A percentile compares a stretch with the other conserved stretches of the same genome.
Evolutionary conservation across 129 eudicot genomes (phyloP).

Genomic region (Heracleum sosnowskyi): DNA sequence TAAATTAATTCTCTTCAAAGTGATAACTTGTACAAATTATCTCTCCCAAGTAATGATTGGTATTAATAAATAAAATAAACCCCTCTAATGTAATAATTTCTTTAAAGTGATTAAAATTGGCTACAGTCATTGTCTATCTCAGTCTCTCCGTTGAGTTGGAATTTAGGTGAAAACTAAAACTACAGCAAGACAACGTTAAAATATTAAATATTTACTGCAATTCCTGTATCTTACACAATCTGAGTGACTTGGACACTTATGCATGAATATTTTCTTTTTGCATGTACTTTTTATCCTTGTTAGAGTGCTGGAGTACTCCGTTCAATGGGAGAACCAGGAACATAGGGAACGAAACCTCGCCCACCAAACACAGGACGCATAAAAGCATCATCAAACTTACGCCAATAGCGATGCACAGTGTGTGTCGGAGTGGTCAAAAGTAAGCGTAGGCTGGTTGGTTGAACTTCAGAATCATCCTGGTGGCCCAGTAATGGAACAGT

Average conservation of each 20-base stretch:
- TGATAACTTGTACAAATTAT: too few relatives aligned
- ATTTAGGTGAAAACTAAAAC: too few relatives aligned
- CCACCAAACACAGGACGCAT: conserved; percentile 95
- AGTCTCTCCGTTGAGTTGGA: too few relatives aligned
- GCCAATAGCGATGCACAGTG: conserved; percentile 70
- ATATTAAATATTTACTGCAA: not conserved
- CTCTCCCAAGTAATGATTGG: too few relatives aligned
- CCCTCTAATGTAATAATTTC: too few relatives aligned
- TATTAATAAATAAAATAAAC: too few relatives aligned
- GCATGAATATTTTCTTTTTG: too few relatives aligned
- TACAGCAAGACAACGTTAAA: not conserved
- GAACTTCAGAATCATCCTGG: conserved; percentile 21
- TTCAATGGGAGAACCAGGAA: conserved; percentile 68
- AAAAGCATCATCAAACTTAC: conserved; percentile 65
- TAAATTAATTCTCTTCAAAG: too few relatives aligned
- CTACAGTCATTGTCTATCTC: too few relatives aligned
- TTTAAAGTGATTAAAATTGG: too few relatives aligned
- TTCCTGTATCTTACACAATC: not conserved
- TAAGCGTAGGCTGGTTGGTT: conserved; percentile 37
- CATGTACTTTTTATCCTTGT: not conserved
- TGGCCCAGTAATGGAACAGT: conserved; percentile 40
- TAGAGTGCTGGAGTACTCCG: conserved; percentile 12
- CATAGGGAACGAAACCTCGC: conserved; percentile 60
- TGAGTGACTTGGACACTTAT: too few relatives aligned
- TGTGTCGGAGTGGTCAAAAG: conserved; percentile 60